These are phyloP conservation scores for Diaporthe sp. DNA, from an alignment of 2,329 filamentous ascomycete genomes.

Conservation along the genomic window DNA sequence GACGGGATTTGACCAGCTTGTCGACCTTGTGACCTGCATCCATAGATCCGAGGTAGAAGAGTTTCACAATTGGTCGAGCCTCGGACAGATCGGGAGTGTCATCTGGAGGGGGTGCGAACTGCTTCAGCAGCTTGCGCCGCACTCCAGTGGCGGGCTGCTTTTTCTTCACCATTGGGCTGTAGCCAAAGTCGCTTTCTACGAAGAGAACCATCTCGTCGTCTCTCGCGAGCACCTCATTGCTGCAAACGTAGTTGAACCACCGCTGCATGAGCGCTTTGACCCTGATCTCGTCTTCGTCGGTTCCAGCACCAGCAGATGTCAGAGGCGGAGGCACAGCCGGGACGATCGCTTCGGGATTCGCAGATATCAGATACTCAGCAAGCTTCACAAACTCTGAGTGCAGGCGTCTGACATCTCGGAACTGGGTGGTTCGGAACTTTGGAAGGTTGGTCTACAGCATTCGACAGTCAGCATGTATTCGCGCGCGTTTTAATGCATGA, in stretches of 20 bases:
- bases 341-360: slow-evolving; percentile 96
- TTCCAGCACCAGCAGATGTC: slow-evolving; percentile 93
- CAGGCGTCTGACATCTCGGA: slow-evolving; percentile 94
- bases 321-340: slow-evolving; percentile 95
- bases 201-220: slow-evolving; percentile 99
- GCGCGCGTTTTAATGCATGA: neutral
- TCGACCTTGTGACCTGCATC: slow-evolving; percentile 98
- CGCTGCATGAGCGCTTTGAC: slow-evolving; percentile 92
- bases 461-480: slow-evolving; percentile 40
- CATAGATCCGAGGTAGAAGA: slow-evolving; percentile 96
- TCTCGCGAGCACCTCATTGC: slow-evolving; percentile 90
- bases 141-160: slow-evolving; percentile 98
- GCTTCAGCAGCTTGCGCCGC: slow-evolving; percentile 94
- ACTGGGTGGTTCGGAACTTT: slow-evolving; percentile 97
- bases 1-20: slow-evolving; percentile 88
- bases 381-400: slow-evolving; percentile 97
- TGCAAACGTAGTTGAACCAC: slow-evolving; percentile 95
- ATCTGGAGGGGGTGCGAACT: slow-evolving; percentile 96
- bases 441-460: slow-evolving; percentile 90
- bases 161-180: slow-evolving; percentile 93
- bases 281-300: slow-evolving; percentile 92
- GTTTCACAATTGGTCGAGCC: slow-evolving; percentile 90
- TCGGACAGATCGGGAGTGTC: slow-evolving; percentile 95
- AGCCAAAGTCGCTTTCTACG: slow-evolving; percentile 98
- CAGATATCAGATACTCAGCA: slow-evolving; percentile 94